Percentiles rank a stretch among this genome's conserved stretches.
These are phyloP conservation scores for Corinectria fuckeliana DNA, from an alignment of 2,329 filamentous ascomycete species.

Conservation along the genomic window DNA sequence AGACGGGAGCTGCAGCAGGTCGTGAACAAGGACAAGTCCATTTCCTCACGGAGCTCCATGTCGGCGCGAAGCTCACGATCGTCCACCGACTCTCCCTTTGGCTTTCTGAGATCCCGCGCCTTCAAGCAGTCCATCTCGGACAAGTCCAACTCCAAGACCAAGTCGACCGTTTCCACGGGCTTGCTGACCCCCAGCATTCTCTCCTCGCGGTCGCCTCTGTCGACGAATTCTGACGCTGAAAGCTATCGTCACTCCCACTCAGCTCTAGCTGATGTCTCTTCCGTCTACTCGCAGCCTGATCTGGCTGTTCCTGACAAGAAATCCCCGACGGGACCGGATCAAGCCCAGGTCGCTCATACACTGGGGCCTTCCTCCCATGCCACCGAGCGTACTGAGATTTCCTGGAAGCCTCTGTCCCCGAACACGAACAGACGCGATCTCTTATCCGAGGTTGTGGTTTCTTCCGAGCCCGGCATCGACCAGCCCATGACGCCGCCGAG, in stretches of 20 bases:
- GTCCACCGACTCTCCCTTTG: conserved; percentile 48
- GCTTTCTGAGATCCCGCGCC: conserved; percentile 52
- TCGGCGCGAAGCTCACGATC: conserved; percentile 55
- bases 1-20: conserved; percentile 41
- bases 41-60: conserved; percentile 43
- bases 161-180: conserved; percentile 31
- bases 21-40: conserved; percentile 32
- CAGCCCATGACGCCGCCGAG: conserved; percentile 23
- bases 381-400: conserved; percentile 20
- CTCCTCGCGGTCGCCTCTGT: conserved; percentile 37
- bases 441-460: conserved; percentile 25
- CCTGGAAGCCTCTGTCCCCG: conserved; percentile 7
- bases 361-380: conserved; percentile 22
- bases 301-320: not conserved
- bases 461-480: conserved; percentile 26
- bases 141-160: conserved; percentile 24
- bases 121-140: conserved; percentile 31
- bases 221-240: conserved; percentile 32
- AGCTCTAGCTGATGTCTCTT: conserved; percentile 19
- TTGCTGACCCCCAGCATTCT: conserved; percentile 34
- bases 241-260: conserved; percentile 39
- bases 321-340: not conserved
- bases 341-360: conserved; percentile 13
- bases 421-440: conserved; percentile 19
- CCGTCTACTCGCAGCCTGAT: conserved; percentile 19